Conservation (phyloP, 2,329 filamentous ascomycete species). For the Venturia asperata region DNA sequence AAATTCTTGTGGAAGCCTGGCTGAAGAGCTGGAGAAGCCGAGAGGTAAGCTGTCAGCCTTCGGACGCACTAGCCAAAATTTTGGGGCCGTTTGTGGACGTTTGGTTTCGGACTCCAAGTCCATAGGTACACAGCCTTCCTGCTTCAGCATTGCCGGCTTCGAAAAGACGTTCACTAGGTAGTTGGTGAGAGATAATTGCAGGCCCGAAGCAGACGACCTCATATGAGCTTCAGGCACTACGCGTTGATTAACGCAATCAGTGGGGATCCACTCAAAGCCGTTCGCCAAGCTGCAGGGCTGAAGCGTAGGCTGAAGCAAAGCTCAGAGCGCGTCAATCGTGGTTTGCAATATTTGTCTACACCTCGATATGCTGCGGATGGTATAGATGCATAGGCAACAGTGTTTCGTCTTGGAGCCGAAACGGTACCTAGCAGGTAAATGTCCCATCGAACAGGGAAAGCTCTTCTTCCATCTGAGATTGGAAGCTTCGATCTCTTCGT, state of each 20-base stretch:
- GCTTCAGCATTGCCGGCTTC: neutral
- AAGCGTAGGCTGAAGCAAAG: neutral
- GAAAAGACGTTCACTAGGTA: neutral
- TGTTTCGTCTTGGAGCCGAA: too few species aligned
- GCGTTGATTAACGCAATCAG: too few species aligned
- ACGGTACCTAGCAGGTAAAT: too few species aligned
- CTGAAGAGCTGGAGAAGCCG: neutral
- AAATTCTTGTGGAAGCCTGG: neutral
- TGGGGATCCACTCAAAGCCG: neutral
- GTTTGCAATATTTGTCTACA: neutral
- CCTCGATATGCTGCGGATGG: neutral
- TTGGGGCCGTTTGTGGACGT: neutral
- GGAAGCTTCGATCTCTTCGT: too few species aligned
- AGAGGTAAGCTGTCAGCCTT: neutral
- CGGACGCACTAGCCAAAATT: neutral
- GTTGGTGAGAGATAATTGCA: neutral
- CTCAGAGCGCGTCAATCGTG: neutral
- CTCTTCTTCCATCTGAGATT: too few species aligned
- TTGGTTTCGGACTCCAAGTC: neutral
- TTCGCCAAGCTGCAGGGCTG: conserved; percentile 12
- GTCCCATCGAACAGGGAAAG: too few species aligned
- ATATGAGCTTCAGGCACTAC: neutral
- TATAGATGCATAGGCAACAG: too few species aligned
- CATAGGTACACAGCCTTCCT: neutral
- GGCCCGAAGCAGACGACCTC: neutral